Evolutionary conservation across 768 basidiomycete species (phyloP).

Genomic region (Naganishia onofrii): DNA sequence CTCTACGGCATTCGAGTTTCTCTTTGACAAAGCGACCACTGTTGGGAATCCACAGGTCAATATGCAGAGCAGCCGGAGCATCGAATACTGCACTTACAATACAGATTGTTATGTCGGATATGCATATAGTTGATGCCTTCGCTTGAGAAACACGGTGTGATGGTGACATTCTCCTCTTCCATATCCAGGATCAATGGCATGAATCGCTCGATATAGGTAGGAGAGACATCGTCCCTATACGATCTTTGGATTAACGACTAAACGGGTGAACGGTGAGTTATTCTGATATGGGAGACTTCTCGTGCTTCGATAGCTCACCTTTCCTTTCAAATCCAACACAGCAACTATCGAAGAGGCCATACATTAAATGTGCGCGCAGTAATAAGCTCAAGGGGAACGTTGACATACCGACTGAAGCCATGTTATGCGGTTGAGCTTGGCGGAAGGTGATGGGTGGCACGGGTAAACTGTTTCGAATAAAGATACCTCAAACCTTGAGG

Average conservation of each 20-base stretch:
- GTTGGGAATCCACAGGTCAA: slow-evolving; percentile 3
- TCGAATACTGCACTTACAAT: slow-evolving; percentile 62
- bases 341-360: not conserved
- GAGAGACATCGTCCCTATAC: slow-evolving; percentile 90
- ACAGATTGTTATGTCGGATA: slow-evolving; percentile 95
- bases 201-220: slow-evolving; percentile 87
- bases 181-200: slow-evolving; percentile 88
- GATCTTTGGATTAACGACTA: slow-evolving; percentile 88
- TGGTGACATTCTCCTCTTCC: slow-evolving; percentile 94
- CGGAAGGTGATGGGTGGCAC: not conserved
- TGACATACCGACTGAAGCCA: slow-evolving; percentile 17
- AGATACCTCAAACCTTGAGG: too few species aligned
- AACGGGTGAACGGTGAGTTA: not conserved
- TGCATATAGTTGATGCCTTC: slow-evolving; percentile 98
- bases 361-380: not conserved
- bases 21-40: slow-evolving; percentile 95
- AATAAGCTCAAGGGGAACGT: not conserved
- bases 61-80: not conserved
- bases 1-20: slow-evolving; percentile 92
- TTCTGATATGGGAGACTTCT: too few species aligned
- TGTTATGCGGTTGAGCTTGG: not conserved
- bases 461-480: too few species aligned
- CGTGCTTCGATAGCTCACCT: not conserved
- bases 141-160: slow-evolving; percentile 92
- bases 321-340: slow-evolving; percentile 24